Percentiles rank a stretch among this genome's conserved stretches.
Conservation (phyloP, 495 filamentous ascomycete species). For the Penicillium manginii region DNA sequence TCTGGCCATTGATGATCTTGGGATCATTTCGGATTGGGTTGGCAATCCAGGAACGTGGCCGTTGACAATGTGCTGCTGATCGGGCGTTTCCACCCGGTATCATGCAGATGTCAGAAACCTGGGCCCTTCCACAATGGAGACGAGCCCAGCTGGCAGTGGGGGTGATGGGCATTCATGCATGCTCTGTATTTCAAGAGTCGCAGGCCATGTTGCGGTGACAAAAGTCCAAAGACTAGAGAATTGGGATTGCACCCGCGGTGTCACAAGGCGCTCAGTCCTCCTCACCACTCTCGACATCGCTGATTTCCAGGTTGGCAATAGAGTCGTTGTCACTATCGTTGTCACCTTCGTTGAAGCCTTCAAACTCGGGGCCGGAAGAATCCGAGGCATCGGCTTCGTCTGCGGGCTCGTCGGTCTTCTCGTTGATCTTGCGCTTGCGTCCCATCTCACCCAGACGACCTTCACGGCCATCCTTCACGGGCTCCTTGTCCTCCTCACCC, state of each 20-base stretch:
- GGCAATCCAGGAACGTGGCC: not conserved
- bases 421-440: constrained; percentile 56
- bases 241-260: constrained; percentile 2
- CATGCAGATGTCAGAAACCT: not conserved
- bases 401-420: constrained; percentile 36
- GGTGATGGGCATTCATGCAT: constrained; percentile 1
- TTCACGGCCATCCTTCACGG: constrained; percentile 56
- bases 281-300: constrained; percentile 49
- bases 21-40: not conserved
- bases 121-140: not conserved
- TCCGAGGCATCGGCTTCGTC: constrained; percentile 30
- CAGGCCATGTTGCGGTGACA: constrained; percentile 4
- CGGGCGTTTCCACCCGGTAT: not conserved
- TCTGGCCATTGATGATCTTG: not conserved
- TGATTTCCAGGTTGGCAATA: constrained; percentile 48
- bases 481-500: constrained; percentile 50
- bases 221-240: not conserved
- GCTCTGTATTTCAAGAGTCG: constrained; percentile 22
- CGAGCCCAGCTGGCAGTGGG: constrained; percentile 1
- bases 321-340: constrained; percentile 42
- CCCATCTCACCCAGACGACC: constrained; percentile 68
- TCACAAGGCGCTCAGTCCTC: constrained; percentile 36
- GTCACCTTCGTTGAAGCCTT: constrained; percentile 41
- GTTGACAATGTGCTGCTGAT: not conserved
- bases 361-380: constrained; percentile 41